These are phyloP conservation scores for Fistulifera solaris DNA, from an alignment of 108 stramenopile species.

Conservation along the genomic window DNA sequence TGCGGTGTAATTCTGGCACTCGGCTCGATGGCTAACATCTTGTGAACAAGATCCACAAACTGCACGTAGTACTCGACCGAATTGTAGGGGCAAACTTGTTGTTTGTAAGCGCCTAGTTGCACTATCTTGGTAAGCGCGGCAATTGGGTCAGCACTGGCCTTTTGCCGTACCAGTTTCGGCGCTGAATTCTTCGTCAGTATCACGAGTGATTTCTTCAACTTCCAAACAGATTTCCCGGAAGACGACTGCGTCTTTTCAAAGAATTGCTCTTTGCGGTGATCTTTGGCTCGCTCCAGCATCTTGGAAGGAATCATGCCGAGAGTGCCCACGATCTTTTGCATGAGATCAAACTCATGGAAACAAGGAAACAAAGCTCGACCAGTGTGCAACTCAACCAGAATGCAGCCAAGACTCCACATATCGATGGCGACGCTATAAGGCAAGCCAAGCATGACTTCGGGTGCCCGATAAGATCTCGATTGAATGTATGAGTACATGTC, in stretches of 20 bases:
- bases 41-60: constrained; percentile 87
- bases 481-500: constrained; percentile 97
- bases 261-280: constrained; percentile 62
- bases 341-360: constrained; percentile 92
- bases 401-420: constrained; percentile 99
- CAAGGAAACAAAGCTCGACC: constrained; percentile 96
- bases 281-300: constrained; percentile 67
- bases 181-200: constrained; percentile 32
- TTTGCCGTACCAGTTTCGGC: constrained; percentile 5
- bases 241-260: constrained; percentile 40
- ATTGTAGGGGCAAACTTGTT: constrained; percentile 59
- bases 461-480: constrained; percentile 95
- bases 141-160: constrained; percentile 38
- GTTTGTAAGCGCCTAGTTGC: constrained; percentile 42
- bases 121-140: constrained; percentile 67
- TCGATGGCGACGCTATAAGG: constrained; percentile 95
- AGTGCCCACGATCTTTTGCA: constrained; percentile 90
- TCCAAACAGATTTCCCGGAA: constrained; percentile 35
- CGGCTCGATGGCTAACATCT: constrained; percentile 85
- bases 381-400: constrained; percentile 96
- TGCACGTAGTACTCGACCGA: constrained; percentile 65
- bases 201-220: constrained; percentile 11
- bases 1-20: constrained; percentile 64
- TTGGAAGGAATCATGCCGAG: constrained; percentile 79
- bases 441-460: constrained; percentile 97